Evolutionary conservation across 805 yeast genomes (phyloP), one percentile per base, ranked within the genome.

Genomic region (Maudiozyma barnettii): DNA sequence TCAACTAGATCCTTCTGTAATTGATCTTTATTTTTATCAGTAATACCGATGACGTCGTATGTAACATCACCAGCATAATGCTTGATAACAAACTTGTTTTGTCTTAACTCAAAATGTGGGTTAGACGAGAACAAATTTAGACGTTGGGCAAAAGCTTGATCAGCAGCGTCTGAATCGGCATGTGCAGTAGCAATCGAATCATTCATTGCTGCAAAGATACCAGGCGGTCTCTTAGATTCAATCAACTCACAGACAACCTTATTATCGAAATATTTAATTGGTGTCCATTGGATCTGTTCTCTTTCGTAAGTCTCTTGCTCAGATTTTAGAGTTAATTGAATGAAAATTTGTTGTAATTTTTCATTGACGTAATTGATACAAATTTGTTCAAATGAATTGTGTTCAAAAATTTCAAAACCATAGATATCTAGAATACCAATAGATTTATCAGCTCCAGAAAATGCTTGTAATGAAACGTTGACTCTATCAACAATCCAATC

Each of bases 11-110:
- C 97, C 62, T 86, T 84, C 66, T 87, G 79, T 76, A 93, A 74
- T 58, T 86, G 91, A 65, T 93, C 99, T 67, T 93, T 93, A 66
- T 93, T 93, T 67, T 93, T 93, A 66, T 93, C 98, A 2, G 99
- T 93, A 86, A 93, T 89, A 6, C 85, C 84, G 29, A 74, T 70
- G 45, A 90, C 81, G 52, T 90, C 96, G 62, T 93, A 93, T 12
- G 89, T 84, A 43, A 93, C 99, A 69, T 93, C 99, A 62, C 99
- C 99, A 20, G 99, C 99, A 70, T 93, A 93, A 68, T 93, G 99
- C 69, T 87, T 90, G 60, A 93, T 79, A 47, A 93, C 71, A 56
- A 93, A 93, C 65, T 93, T 91, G 31, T 82, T 77, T 52, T 85
- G 81, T 61, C 99, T 81, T 57, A 85, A 77, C 58, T 90, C 96